Base-by-base conservation (phyloP, 2,329 filamentous ascomycete genomes). In the Aulographum hederae region DNA sequence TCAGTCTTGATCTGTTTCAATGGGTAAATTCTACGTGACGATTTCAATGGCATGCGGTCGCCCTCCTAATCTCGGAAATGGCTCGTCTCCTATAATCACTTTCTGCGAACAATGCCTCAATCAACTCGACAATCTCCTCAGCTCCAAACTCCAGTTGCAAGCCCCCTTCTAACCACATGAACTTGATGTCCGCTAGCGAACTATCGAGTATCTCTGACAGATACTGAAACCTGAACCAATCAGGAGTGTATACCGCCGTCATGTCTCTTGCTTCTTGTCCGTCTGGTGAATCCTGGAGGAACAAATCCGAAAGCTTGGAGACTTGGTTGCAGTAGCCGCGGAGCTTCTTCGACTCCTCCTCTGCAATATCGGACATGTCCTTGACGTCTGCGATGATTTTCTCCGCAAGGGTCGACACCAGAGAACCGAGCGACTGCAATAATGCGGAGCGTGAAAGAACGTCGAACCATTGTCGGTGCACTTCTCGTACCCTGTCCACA, bases 171-270 rank as follows among this genome's bases (percentile, higher is more conserved):
- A 58, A 60, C 71, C 71, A 76, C 27, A 75, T 46, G 38, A 66
- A 75, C 42, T 66, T 72, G 51, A 76, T 75, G 42, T 76, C 71
- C 14, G 67, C 70, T 12, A 76, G 51, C 30, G 61, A 69, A 34
- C 65, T 65, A 33, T 74, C 71, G 32, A 76, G 46, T 28, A 76
- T 72, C 40, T 74, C 71, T 26, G 62, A 54, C 32, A 76, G 45
- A 41, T 74, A 75, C 44, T 73, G 69, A 43, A 75, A 74, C 37
- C 69, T 69, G 38, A 75, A 56, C 71, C 71, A 76, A 39, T 65
- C 67, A 3, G 64, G 60, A 29, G 68, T 67, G 38, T 75, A 75
- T 6, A 74, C 56, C 16, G 67, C 65, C 3, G 66, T 69, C 54
- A 70, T 65, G 18, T 63, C 48, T 5, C 48, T 39, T 4, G 40